These are phyloP conservation scores for Chlorella variabilis DNA, from an alignment of 163 green algal genomes.

Conservation along the genomic window DNA sequence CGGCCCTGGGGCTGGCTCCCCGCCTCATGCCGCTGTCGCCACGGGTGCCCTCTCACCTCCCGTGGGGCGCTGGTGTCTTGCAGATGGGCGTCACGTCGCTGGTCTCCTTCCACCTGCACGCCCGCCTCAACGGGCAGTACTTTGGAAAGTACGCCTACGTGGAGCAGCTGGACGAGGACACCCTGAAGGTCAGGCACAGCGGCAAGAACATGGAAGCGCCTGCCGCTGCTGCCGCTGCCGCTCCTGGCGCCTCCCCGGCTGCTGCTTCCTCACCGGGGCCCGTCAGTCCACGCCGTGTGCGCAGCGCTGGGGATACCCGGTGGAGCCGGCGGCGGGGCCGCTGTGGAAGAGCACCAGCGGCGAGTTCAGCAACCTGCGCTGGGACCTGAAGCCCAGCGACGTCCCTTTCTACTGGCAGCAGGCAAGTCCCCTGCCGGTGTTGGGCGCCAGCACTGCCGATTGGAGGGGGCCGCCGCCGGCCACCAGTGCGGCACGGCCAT, in stretches of 20 bases:
- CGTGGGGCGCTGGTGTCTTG: neutral
- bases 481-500: too few species aligned
- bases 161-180: conserved; percentile 30
- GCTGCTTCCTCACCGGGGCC: neutral
- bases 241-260: neutral
- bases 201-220: too few species aligned
- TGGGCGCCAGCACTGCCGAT: neutral
- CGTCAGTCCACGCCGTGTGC: too few species aligned
- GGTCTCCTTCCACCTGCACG: conserved; percentile 64
- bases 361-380: conserved; percentile 78
- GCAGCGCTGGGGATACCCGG: conserved; percentile 40
- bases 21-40: too few species aligned
- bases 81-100: conserved; percentile 50
- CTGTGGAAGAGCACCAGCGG: conserved; percentile 73
- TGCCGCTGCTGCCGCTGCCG: too few species aligned
- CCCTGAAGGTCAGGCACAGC: conserved; percentile 6
- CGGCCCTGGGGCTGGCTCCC: too few species aligned
- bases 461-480: too few species aligned
- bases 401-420: conserved; percentile 55
- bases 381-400: conserved; percentile 59
- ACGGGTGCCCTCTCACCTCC: too few species aligned
- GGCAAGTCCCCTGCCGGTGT: neutral
- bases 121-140: conserved; percentile 84
- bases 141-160: conserved; percentile 63
- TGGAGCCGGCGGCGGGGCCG: conserved; percentile 20